A percentile compares a stretch with the other conserved stretches of the same genome.
Evolutionary conservation across 1,284 basidiomycete genomes (phyloP).

Genomic region (Caloboletus firmus): DNA sequence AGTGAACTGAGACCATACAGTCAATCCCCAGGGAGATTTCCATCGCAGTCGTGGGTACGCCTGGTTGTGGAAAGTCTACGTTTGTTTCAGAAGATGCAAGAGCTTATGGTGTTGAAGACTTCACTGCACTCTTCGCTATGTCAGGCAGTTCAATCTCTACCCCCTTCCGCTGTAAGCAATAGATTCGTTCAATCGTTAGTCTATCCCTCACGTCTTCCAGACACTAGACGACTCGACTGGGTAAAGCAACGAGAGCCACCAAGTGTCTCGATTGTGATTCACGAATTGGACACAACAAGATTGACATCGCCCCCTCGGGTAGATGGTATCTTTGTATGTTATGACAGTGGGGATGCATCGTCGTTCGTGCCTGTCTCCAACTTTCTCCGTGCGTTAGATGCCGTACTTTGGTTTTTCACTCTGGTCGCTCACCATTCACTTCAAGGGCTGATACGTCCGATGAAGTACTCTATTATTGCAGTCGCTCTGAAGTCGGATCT

Average conservation of each 20-base stretch:
- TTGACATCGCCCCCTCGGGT: constrained; percentile 54
- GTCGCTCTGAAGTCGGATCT: constrained; percentile 77
- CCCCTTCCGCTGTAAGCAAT: constrained; percentile 46
- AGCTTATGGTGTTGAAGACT: constrained; percentile 42
- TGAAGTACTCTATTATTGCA: constrained; percentile 61
- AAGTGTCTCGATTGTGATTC: constrained; percentile 32
- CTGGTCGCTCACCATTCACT: constrained; percentile 11
- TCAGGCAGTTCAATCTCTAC: constrained; percentile 35
- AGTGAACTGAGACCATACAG: constrained; percentile 25
- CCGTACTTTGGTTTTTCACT: constrained; percentile 4
- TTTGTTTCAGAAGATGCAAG: constrained; percentile 68
- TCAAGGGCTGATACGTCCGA: constrained; percentile 54
- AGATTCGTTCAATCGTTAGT: constrained; percentile 7
- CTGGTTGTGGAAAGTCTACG: constrained; percentile 70
- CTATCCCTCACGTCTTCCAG: constrained; percentile 19
- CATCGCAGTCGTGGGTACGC: constrained; percentile 65
- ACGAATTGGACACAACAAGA: constrained; percentile 35
- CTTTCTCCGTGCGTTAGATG: constrained; percentile 54
- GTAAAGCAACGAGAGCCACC: constrained; percentile 34
- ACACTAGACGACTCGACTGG: constrained; percentile 36
- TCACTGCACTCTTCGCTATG: constrained; percentile 28
- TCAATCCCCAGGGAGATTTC: constrained; percentile 43
- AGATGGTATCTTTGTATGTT: constrained; percentile 73
- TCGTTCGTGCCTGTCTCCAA: constrained; percentile 65
- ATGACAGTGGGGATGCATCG: constrained; percentile 58